Percentiles rank a stretch among this genome's conserved stretches.
Evolutionary conservation across 345 rosid species (phyloP).

Genomic region (Gossypium stocksii): DNA sequence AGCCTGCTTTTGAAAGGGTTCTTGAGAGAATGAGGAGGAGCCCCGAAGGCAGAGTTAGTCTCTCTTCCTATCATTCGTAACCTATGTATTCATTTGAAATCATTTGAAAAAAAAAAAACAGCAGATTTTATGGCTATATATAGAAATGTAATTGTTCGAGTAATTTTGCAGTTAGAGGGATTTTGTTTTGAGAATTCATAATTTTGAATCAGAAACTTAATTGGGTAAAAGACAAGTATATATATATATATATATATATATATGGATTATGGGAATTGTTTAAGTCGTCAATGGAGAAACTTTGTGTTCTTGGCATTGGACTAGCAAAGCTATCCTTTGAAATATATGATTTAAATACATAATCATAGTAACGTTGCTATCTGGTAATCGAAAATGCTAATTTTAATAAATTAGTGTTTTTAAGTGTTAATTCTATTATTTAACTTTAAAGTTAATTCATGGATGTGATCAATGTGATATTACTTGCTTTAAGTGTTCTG

Average conservation of each 20-base stretch:
- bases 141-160: not conserved
- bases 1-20: conserved; percentile 64
- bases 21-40: conserved; percentile 58
- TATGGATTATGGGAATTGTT: not conserved
- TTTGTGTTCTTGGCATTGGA: not conserved
- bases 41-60: conserved; percentile 62
- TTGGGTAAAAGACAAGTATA: not conserved
- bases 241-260: too few species aligned
- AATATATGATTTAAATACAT: not conserved
- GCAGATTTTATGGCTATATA: not conserved
- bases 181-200: not conserved
- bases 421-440: not conserved
- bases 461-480: not conserved
- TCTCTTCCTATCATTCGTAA: not conserved
- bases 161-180: not conserved
- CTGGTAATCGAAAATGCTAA: not conserved
- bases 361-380: not conserved
- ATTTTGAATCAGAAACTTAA: not conserved
- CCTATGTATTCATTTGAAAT: not conserved
- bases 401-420: not conserved
- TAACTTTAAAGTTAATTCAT: not conserved
- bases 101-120: not conserved
- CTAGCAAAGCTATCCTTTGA: not conserved
- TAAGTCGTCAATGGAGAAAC: not conserved
- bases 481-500: not conserved